Evolutionary conservation across 192 early-diverging fungal genomes (phyloP), one percentile per base, ranked within the genome.

Genomic region (Coemansia sp.): DNA sequence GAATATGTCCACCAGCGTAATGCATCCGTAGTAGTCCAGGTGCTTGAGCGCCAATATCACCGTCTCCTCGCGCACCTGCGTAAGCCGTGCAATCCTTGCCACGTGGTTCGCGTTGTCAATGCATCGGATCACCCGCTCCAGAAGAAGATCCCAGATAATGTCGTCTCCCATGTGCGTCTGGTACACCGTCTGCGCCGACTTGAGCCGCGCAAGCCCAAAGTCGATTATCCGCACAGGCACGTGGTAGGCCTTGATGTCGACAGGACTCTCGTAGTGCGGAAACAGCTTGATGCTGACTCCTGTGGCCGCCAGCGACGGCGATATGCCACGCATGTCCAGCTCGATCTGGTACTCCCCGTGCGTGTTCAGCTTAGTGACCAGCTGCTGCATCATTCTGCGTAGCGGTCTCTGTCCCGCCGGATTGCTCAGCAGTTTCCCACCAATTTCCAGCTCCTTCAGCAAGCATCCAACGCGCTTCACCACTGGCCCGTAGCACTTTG

Each of bases 141-240:
- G 87, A 0, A 93, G 95, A 71, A 99, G 85, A 73, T 99, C 98
- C 95, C 97, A 99, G 75, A 93, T 86, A 18, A 89, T 84, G 63
- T 92, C 90, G 69, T 88, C 85, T 6, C 88, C 67, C 8, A 67
- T 71, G 18, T 85, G 76, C 39, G 91, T 69, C 73, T 93, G 86
- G 7, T 92, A 88, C 36, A 90, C 88, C 13, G 73, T 67, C 42
- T 64, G 66, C 61, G 74, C 59, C 36, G 78, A 76, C 41, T 70
- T 76, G 15, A 69, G 47, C 43, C 61, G 56, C 6, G 71, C 78
- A 56, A 76, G 22, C 9, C 73, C 76, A 74, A 77, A 74, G 51
- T 82, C 80, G 10, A 78, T 52, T 22, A 60, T 61, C 59, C 68
- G 66, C 7, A 82, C 67, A 5, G 80, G 80, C 16, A 82, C 80